phyloP scores from a whole-genome alignment of 2,329 filamentous ascomycete genomes.

The Monosporascus sp. region DNA sequence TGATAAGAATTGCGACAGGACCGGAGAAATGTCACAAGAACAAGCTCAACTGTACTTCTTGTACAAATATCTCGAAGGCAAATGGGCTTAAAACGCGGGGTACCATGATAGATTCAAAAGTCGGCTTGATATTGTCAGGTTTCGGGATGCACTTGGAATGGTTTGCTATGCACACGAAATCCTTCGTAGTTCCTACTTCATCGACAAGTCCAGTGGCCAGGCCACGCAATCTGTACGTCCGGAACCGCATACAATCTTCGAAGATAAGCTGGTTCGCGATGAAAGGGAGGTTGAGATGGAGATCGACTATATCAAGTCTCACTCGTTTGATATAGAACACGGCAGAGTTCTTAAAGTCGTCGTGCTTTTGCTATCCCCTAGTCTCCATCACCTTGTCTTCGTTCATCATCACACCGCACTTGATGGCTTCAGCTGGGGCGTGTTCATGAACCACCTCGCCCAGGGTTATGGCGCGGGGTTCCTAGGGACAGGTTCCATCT shows the following conservation, averaged over 20 bases:
- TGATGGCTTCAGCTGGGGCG: not conserved
- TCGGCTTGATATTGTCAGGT: not conserved
- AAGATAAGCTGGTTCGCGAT: not conserved
- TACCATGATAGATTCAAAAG: not conserved
- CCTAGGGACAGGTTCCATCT: not conserved
- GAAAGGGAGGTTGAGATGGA: not conserved
- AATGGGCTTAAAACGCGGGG: not conserved
- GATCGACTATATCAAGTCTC: not conserved
- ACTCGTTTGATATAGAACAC: not conserved
- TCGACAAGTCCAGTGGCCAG: not conserved
- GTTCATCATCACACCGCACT: not conserved
- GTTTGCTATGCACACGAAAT: not conserved
- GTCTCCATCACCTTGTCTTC: not conserved
- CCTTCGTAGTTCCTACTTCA: not conserved
- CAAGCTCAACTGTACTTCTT: not conserved
- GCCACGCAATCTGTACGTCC: not conserved
- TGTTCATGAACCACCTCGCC: not conserved
- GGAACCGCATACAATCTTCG: not conserved
- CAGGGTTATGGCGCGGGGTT: not conserved
- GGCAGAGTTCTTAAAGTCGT: not conserved
- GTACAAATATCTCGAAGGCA: not conserved
- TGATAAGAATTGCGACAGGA: not conserved
- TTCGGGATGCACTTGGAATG: not conserved
- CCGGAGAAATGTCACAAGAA: not conserved
- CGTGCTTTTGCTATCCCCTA: not conserved